Evolutionary conservation across 805 yeast genomes (phyloP), one percentile per base, ranked within the genome.

Genomic region (Sugiyamaella chiloensis): DNA sequence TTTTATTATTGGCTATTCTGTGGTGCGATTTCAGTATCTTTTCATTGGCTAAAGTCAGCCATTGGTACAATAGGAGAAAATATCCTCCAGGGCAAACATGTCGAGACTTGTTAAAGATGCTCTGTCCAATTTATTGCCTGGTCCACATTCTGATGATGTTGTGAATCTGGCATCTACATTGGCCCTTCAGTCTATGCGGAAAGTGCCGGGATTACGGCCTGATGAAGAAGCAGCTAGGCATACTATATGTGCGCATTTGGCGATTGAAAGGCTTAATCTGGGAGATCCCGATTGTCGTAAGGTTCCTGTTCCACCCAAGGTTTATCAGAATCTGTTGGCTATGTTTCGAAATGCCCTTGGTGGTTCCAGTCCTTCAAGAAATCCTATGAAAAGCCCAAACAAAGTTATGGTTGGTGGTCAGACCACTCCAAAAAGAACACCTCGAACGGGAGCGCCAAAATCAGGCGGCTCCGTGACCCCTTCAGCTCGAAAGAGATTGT

Each of bases 211-310:
- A 14, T 40, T 59, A 42, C 48, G 45, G 31, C 59, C 62, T 3
- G 52, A 47, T 8, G 61, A 58, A 42, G 59, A 57, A 17, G 48
- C 56, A 2, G 61, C 60, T 3, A 42, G 61, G 21, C 36, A 45
- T 42, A 45, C 50, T 7, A 29, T 59, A 5, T 53, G 61, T 42
- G 50, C 55, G 7, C 56, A 56, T 11, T 32, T 59, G 27, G 63
- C 63, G 8, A 42, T 55, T 21, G 63, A 58, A 26, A 42, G 44
- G 29, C 41, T 48, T 21, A 27, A 9, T n/a, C 14, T 42, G 27
- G 48, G 24, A 9, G 32, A 40, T 12, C 37, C 37, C 9, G 37
- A 34, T 7, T 42, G 52, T 16, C 35, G 32, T 9, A 34, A 44
- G 19, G 52, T 54, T 2, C 62, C 62, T 1, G 55, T 59, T 0